A percentile compares a stretch with the other conserved stretches of the same genome.
These are phyloP conservation scores for Xylariaceae sp. DNA, from an alignment of 2,329 filamentous ascomycete species.

Conservation along the genomic window DNA sequence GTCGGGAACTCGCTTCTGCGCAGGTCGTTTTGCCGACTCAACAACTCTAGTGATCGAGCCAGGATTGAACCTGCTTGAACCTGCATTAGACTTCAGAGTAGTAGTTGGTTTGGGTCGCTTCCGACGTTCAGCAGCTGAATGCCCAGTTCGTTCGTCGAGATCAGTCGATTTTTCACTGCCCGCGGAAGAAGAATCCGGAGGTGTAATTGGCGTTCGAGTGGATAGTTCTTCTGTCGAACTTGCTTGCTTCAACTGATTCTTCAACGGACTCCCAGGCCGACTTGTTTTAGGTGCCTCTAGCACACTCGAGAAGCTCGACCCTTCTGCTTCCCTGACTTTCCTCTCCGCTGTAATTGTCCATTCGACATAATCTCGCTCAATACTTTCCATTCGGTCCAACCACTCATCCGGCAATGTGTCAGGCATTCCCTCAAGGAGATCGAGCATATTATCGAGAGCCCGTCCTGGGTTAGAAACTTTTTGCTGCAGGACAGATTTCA, in stretches of 20 bases:
- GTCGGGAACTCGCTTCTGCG: conserved; percentile 13
- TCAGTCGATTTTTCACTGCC: no score
- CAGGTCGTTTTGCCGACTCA: neutral
- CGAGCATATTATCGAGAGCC: conserved; percentile 79
- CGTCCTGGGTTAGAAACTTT: conserved; percentile 70
- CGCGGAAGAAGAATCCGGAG: no score
- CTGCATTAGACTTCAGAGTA: no score
- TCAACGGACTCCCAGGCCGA: conserved; percentile 9
- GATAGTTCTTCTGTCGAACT: conserved; percentile 22
- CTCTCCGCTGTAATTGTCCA: conserved; percentile 80
- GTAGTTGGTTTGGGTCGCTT: no score
- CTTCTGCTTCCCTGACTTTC: conserved; percentile 67
- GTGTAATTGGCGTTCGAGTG: no score
- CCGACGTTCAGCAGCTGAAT: no score
- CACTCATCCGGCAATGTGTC: conserved; percentile 84
- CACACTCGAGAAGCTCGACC: conserved; percentile 26
- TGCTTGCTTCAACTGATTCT: conserved; percentile 28
- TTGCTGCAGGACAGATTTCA: conserved; percentile 61
- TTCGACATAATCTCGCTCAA: conserved; percentile 74
- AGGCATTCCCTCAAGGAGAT: conserved; percentile 76
- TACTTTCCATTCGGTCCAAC: conserved; percentile 79
- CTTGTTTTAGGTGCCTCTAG: no score
- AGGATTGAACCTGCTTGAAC: no score
- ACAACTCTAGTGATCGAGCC: no score
- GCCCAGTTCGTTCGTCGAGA: no score